Base-by-base conservation (phyloP, 768 basidiomycete species). In the Artomyces pyxidatus region DNA sequence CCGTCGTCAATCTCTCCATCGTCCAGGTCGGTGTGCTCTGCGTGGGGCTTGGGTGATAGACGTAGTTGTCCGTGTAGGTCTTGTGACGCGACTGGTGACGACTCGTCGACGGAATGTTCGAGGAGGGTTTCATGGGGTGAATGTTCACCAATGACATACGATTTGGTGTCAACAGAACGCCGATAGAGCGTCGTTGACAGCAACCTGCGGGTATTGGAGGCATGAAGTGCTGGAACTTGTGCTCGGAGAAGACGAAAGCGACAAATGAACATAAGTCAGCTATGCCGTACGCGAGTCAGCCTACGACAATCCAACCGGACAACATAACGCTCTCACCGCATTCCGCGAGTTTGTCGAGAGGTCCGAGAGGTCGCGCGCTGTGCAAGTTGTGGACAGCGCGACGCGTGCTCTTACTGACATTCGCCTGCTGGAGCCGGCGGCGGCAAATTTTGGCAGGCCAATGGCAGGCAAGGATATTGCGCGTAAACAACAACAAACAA, bases 241-340 rank as follows among this genome's bases (percentile, higher is more conserved):
- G 69, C 68, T 75, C 70, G 70, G 57, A 69, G 67, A 60, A 75
- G 64, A 66, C 73, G 66, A 68, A 68, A 74, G 68, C 79, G 81
- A 74, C 82, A 81, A 78, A 79, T 72, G 69, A 74, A 82, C 82
- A 85, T 85, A 81, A 77, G 80, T 85, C 73, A 85, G 69, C 82
- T 78, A 54, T 28, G 42, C n/a, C 56, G 41, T 25, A 58, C 49
- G 49, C 59, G 57, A 42, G 54, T 52, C 10, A 47, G 22, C n/a
- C n/a, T n/a, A n/a, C n/a, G n/a, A n/a, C n/a, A n/a, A n/a, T n/a
- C n/a, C n/a, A n/a, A n/a, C n/a, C n/a, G n/a, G 23, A 26, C 39
- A 51, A 27, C n/a, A 22, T 26, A 35, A 29, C 7, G 17, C 26
- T 61, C 76, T 54, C 58, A 78, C 81, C 75, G 68, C 81, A 83